Percentiles rank a stretch among this genome's conserved stretches.
These are phyloP conservation scores for Sanghuangporus weigelae DNA, from an alignment of 1,284 basidiomycete genomes.

Conservation along the genomic window DNA sequence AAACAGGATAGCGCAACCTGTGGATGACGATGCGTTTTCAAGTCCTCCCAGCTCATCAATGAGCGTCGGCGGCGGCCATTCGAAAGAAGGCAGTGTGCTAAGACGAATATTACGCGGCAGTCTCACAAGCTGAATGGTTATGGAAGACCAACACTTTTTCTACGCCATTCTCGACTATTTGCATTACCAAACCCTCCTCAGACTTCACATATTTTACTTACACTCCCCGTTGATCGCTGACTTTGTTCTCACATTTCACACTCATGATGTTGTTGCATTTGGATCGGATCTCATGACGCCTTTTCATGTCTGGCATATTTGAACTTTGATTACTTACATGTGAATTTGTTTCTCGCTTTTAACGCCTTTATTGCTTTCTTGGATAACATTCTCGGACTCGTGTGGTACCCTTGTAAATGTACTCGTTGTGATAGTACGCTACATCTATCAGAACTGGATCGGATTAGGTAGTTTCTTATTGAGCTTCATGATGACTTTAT, in stretches of 20 bases:
- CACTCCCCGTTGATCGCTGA: background rate
- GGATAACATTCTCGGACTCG: background rate
- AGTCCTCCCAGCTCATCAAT: background rate
- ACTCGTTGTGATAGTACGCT: conserved; percentile 8
- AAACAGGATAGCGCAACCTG: conserved; percentile 7
- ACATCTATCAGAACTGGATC: background rate
- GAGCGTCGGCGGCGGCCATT: background rate
- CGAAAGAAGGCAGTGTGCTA: conserved; percentile 13
- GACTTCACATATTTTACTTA: background rate
- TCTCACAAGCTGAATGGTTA: background rate
- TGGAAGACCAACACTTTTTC: background rate
- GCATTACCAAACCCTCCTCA: background rate
- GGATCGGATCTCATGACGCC: background rate
- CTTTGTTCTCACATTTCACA: background rate
- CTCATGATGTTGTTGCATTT: background rate
- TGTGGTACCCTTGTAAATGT: background rate
- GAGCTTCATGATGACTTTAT: too few relatives aligned
- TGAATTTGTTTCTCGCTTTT: background rate
- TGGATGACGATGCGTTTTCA: background rate
- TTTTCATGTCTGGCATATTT: background rate
- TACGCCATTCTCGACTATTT: background rate
- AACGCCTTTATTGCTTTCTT: background rate
- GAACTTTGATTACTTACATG: background rate
- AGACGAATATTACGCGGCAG: conserved; percentile 11
- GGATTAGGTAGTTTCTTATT: background rate